phyloP scores from a whole-genome alignment of 257 asterid species.

The Cordia subcordata region DNA sequence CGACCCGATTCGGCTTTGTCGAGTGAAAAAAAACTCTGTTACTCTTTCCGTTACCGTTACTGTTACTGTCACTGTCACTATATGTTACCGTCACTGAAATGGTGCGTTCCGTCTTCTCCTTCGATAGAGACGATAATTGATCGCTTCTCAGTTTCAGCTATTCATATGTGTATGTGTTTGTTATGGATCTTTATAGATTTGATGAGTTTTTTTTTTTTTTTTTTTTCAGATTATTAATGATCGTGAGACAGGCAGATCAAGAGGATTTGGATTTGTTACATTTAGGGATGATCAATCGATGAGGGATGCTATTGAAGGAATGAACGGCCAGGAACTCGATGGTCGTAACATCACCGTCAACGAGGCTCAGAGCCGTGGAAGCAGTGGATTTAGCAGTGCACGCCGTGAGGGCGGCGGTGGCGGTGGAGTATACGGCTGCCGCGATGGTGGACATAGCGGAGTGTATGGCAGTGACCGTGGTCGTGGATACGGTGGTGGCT shows the following conservation, averaged over 20 bases:
- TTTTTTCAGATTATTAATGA: slow-evolving; percentile 59
- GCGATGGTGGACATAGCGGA: slow-evolving; percentile 9
- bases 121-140: slow-evolving; percentile 60
- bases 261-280: slow-evolving; percentile 94
- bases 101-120: slow-evolving; percentile 89
- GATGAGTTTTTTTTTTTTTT: slow-evolving; percentile 1
- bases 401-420: slow-evolving; percentile 21
- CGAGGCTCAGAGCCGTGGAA: slow-evolving; percentile 24
- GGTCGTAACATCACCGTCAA: slow-evolving; percentile 76
- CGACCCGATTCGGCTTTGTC: slow-evolving; percentile 48
- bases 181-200: slow-evolving; percentile 23
- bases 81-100: slow-evolving; percentile 31
- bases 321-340: slow-evolving; percentile 86
- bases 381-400: slow-evolving; percentile 14
- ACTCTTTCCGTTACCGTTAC: slow-evolving; percentile 32
- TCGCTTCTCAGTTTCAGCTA: background rate
- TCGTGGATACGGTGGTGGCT: slow-evolving; percentile 1
- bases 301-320: slow-evolving; percentile 69
- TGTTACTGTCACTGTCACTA: slow-evolving; percentile 40
- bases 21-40: slow-evolving; percentile 40
- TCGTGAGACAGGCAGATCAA: slow-evolving; percentile 91
- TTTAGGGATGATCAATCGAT: slow-evolving; percentile 70
- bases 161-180: background rate
- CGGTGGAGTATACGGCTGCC: slow-evolving; percentile 3
- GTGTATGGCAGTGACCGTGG: slow-evolving; percentile 4